Percentiles rank a stretch among this genome's conserved stretches.
These are phyloP conservation scores for Aspergillus sp. DNA, from an alignment of 2,329 filamentous ascomycete species.

Conservation along the genomic window DNA sequence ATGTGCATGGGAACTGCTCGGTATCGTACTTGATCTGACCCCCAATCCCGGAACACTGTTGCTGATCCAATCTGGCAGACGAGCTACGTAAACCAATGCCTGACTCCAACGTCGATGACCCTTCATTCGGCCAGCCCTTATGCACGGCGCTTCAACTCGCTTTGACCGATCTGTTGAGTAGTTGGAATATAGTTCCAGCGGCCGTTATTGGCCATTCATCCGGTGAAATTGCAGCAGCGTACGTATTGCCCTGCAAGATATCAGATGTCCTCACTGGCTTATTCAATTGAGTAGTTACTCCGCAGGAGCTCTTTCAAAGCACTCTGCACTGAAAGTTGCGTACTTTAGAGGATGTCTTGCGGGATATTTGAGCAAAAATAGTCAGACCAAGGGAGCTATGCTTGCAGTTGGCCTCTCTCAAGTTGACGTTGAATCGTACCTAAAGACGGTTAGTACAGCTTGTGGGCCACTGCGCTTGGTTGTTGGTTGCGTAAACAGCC, in stretches of 20 bases:
- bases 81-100: neutral
- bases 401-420: neutral
- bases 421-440: neutral
- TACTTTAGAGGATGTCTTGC: constrained; percentile 5
- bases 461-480: neutral
- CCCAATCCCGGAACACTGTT: neutral
- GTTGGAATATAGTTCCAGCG: constrained; percentile 31
- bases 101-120: constrained; percentile 26
- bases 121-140: constrained; percentile 33
- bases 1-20: constrained; percentile 26
- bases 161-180: constrained; percentile 32
- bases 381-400: neutral
- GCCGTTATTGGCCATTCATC: constrained; percentile 35
- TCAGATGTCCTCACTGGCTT: neutral
- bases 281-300: neutral
- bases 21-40: constrained; percentile 11
- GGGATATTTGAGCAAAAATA: neutral
- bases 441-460: neutral
- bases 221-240: constrained; percentile 49
- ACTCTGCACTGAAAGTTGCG: neutral
- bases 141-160: constrained; percentile 37
- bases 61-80: neutral
- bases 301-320: neutral
- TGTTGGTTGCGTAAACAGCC: constrained; percentile 6
- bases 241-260: neutral